phyloP scores from a whole-genome alignment of 2,329 filamentous ascomycete genomes.

The Trichoderma sp. region DNA sequence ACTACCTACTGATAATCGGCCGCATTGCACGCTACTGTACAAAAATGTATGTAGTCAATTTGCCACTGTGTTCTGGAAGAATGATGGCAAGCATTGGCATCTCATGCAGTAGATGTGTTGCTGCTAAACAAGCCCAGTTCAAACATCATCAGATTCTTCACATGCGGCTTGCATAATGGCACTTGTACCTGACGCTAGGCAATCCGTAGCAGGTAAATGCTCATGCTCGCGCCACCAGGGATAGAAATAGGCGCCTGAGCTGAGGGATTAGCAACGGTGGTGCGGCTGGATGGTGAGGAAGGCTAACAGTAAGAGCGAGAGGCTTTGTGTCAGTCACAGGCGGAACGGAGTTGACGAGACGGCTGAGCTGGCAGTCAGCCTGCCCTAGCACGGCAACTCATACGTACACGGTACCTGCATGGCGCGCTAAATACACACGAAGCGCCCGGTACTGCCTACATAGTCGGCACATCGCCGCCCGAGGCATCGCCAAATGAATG shows the following conservation, averaged over 20 bases:
- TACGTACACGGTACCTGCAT: not conserved
- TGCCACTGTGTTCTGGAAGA: not conserved
- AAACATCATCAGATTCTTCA: not conserved
- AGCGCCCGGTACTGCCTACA: not conserved
- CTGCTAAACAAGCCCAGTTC: not conserved
- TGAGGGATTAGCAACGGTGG: not conserved
- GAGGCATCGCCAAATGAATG: not conserved
- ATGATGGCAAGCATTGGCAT: not conserved
- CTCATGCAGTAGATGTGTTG: not conserved
- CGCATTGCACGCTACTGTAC: not conserved
- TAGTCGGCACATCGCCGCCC: not conserved
- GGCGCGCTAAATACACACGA: not conserved
- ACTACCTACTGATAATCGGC: not conserved
- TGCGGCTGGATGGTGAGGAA: slow-evolving; percentile 14
- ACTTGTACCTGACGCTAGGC: not conserved
- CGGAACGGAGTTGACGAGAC: not conserved
- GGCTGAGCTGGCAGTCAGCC: not conserved
- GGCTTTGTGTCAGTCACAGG: not conserved
- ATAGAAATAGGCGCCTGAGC: not conserved
- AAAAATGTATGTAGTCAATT: not conserved
- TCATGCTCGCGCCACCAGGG: not conserved
- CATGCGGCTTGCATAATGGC: not conserved
- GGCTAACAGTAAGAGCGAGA: not conserved
- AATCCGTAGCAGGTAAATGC: not conserved
- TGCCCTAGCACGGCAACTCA: not conserved